Conservation (phyloP, 768 basidiomycete species). For the Mycena floridula region DNA sequence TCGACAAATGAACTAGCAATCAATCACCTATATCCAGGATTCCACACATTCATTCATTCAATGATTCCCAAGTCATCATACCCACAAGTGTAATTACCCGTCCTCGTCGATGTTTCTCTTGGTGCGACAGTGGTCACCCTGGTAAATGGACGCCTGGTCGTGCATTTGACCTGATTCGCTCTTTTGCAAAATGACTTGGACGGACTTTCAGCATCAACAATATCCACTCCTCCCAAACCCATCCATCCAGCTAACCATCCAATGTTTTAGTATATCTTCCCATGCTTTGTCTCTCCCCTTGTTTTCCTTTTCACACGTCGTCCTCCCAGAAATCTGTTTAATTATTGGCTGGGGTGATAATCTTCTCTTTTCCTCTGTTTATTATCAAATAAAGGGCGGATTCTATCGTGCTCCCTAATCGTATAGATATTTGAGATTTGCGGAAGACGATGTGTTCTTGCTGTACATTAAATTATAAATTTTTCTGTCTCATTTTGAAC, state of each 20-base stretch:
- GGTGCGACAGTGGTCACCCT: too few species aligned
- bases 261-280: constrained; percentile 14
- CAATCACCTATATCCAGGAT: constrained; percentile 8
- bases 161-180: constrained; percentile 16
- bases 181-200: constrained; percentile 22
- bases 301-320: constrained; percentile 5
- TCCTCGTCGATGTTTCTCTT: constrained; percentile 6
- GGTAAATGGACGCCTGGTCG: constrained; percentile 13
- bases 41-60: constrained; percentile 5
- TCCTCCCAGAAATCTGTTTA: too few species aligned
- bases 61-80: constrained; percentile 15
- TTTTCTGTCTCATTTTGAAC: too few species aligned
- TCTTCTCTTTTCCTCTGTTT: too few species aligned
- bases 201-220: constrained; percentile 23
- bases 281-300: constrained; percentile 8
- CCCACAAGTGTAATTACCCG: constrained; percentile 14
- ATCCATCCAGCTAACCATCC: constrained; percentile 18
- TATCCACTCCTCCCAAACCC: constrained; percentile 10
- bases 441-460: too few species aligned
- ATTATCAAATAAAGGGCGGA: too few species aligned
- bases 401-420: too few species aligned
- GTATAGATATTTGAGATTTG: too few species aligned
- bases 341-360: too few species aligned
- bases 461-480: too few species aligned
- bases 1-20: neutral